These are phyloP conservation scores for Smallanthus sonchifolius DNA, from an alignment of 129 eudicot genomes.

Conservation along the genomic window DNA sequence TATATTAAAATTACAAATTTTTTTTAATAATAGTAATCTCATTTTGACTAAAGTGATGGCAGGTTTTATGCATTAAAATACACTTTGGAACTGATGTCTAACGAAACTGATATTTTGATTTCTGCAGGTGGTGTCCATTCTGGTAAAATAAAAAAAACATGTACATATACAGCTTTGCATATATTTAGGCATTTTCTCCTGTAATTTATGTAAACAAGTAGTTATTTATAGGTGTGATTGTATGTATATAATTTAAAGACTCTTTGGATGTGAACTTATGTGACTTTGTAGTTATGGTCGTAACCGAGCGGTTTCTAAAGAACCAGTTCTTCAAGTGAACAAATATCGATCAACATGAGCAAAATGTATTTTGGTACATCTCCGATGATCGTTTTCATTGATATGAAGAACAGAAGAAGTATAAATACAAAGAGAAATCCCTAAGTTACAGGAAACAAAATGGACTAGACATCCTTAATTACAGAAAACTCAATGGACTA, in stretches of 20 bases:
- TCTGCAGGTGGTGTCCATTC: constrained; percentile 47
- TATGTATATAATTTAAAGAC: constrained; percentile 3
- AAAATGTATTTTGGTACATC: no score
- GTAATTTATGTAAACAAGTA: constrained; percentile 29
- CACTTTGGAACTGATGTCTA: background rate
- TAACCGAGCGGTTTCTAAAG: background rate
- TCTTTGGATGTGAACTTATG: background rate
- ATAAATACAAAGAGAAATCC: no score
- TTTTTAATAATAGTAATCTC: background rate
- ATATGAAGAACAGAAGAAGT: no score
- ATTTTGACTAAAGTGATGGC: background rate
- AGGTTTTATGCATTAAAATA: background rate
- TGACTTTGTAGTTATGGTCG: background rate
- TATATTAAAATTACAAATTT: background rate
- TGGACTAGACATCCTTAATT: no score
- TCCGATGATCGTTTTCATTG: no score
- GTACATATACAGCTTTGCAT: constrained; percentile 27
- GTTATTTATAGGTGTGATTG: background rate
- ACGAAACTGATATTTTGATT: background rate
- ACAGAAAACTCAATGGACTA: no score
- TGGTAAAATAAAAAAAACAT: constrained; percentile 20
- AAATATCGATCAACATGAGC: background rate
- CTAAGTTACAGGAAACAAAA: no score
- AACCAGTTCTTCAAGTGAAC: background rate
- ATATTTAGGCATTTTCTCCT: constrained; percentile 17